Evolutionary conservation across 805 yeast genomes (phyloP), one percentile per base, ranked within the genome.

Genomic region (Isabelozyma gotoi): DNA sequence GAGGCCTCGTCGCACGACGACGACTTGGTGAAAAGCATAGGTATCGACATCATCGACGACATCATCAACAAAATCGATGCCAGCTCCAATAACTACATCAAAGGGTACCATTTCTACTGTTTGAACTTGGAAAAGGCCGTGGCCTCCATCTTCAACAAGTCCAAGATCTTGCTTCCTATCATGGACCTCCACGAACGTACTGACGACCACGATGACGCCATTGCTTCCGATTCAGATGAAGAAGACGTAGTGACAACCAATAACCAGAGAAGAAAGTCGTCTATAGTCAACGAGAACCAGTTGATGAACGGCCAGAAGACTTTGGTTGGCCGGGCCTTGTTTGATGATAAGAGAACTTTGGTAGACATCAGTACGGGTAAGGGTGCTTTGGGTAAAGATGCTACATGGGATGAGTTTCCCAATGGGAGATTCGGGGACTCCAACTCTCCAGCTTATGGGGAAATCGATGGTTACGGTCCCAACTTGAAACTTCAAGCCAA

Each of bases 361-460:
- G 72, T 88, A 32, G 88, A 90, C 5, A 88, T 89, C 33, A 85
- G 94, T 35, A 77, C 85, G 12, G 96, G 96, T 34, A 82, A 85
- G 51, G 96, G 96, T 33, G 78, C 84, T 2, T 59, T 88, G 19
- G 96, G 96, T 29, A 81, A 88, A 55, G 94, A 88, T 62, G 96
- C 96, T 3, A 87, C 91, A 1, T 91, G 98, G 98, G 98, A 91
- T 71, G 98, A 91, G 58, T 91, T 88, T 65, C 94, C 97, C 19
- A 89, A 91, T 65, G 96, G 97, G 60, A 78, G 98, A 68, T 89
- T 88, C 63, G 96, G 97, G 68, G 96, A 90, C 67, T 87, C 96
- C 0, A 76, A 94, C 56, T 88, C 96, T 27, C 97, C 97, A 15
- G 98, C 98, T 1, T 92, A 87, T 65, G 99, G 98, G 72, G 97